Conservation (phyloP, 2,329 filamentous ascomycete genomes). For the Pseudopyrenochaeta lycopersici region DNA sequence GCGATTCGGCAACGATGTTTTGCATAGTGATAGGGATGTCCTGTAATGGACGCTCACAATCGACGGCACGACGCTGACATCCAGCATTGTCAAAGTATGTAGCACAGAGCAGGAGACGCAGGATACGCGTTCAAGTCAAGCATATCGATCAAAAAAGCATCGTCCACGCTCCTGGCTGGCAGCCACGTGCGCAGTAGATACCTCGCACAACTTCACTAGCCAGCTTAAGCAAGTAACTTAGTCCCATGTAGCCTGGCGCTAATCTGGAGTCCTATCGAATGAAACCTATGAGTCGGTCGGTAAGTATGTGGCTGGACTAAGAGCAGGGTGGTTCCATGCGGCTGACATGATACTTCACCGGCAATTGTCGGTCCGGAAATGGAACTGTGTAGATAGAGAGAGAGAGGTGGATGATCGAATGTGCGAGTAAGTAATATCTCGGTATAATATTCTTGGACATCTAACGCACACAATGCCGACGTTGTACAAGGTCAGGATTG, state of each 20-base stretch:
- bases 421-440: neutral
- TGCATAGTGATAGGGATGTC: no score
- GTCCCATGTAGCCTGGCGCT: neutral
- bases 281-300: neutral
- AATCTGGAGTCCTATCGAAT: neutral
- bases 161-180: neutral
- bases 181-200: neutral
- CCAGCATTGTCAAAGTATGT: neutral
- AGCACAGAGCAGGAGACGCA: neutral
- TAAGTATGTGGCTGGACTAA: neutral
- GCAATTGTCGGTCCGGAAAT: constrained; percentile 5
- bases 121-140: no score
- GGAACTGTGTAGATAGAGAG: neutral
- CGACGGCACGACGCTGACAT: no score
- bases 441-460: neutral
- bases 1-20: neutral
- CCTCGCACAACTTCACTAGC: neutral
- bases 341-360: neutral
- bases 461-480: no score
- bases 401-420: neutral
- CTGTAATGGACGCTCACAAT: no score
- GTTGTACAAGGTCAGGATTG: no score
- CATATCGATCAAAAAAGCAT: neutral
- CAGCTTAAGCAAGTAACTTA: neutral
- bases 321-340: neutral